Evolutionary conservation across 2,329 filamentous ascomycete species (phyloP), one percentile per base, ranked within the genome.

Genomic region (Blastomyces silverae): DNA sequence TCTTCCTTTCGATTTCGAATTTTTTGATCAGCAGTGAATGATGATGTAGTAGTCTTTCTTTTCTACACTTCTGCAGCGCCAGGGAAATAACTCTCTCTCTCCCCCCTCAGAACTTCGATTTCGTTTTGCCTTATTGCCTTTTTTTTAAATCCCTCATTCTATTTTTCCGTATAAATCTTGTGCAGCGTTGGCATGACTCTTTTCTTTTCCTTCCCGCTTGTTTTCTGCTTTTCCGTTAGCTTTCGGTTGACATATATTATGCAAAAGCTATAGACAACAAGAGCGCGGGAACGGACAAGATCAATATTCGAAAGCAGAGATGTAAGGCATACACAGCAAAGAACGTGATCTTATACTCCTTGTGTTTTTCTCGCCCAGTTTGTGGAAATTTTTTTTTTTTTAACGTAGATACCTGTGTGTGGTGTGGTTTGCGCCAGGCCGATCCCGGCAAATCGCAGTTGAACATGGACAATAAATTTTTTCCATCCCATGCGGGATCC

Each of bases 1-100:
- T 28, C 28, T 53, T 65, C 61, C 66, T 61, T 61, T 31, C 59
- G 55, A 31, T 60, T 67, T 37, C 58, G 57, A 22, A 63, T 53
- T 65, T 63, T 60, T 50, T n/a, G 7, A 34, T 48, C 22, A 44
- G 10, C 13, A 20, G 44, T 44, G 20, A 28, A 20, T 42, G 28
- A 42, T 31, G 22, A 25, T 53, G 17, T 39, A 11, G 50, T 52
- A 56, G 31, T 53, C 42, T 17, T 37, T 55, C 44, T 13, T 22
- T 1, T 7, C 31, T 34, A 34, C 46, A 50, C 46, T 50, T 22
- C n/a, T 50, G n/a, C 46, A 11, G 17, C 4, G 11, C 22, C 22
- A 50, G 3, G 22, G 48, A n/a, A 15, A 8, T 50, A 34, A 34
- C 52, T 55, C 17, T 7, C 31, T 34, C 31, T 34, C 31, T 34